Conservation (phyloP, 371 early-diverging fungal species). For the Zychaea mexicana region DNA sequence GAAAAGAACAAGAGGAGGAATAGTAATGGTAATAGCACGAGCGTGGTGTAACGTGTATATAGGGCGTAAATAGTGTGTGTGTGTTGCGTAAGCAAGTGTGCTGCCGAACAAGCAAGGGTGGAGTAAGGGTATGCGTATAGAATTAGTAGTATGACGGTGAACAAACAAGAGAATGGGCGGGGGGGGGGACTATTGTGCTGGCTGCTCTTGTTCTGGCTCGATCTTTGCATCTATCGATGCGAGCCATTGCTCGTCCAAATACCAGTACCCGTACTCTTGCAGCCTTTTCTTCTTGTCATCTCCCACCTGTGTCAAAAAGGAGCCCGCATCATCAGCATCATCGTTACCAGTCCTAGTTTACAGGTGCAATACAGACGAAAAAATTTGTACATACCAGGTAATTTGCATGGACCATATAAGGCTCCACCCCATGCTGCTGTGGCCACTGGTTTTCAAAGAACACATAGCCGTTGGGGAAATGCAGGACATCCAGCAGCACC, state of each 20-base stretch:
- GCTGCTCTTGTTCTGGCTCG: not conserved
- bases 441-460: slow-evolving; percentile 27
- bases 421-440: slow-evolving; percentile 22
- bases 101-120: not conserved
- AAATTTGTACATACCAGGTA: slow-evolving; percentile 17
- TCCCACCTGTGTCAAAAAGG: slow-evolving; percentile 38
- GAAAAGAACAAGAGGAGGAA: too few species aligned
- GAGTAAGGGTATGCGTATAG: not conserved
- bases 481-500: slow-evolving; percentile 27
- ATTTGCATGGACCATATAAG: slow-evolving; percentile 32
- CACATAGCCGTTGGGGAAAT: slow-evolving; percentile 32
- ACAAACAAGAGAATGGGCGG: not conserved
- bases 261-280: slow-evolving; percentile 26
- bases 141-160: not conserved
- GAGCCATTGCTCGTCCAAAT: slow-evolving; percentile 30
- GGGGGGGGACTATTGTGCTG: not conserved
- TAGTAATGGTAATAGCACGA: too few species aligned
- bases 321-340: too few species aligned
- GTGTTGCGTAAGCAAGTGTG: too few species aligned
- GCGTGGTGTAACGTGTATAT: too few species aligned
- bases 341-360: too few species aligned
- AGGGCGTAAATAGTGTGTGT: too few species aligned
- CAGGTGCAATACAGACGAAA: not conserved
- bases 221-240: slow-evolving; percentile 11
- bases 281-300: slow-evolving; percentile 47